Conservation (phyloP, 1,284 basidiomycete genomes). For the Hemileia vastatrix region DNA sequence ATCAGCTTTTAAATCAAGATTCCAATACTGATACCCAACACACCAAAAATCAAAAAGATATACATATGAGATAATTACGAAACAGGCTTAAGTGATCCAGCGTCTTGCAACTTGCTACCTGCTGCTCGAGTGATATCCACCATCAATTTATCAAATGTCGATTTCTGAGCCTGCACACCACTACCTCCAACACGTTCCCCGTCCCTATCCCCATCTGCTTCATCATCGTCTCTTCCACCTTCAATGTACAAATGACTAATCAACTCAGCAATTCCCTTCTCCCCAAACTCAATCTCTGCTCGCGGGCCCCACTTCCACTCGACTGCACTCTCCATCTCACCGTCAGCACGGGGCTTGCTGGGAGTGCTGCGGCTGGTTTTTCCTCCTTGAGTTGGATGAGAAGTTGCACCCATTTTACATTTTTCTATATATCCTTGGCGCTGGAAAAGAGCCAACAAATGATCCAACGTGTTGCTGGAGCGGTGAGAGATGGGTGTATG, state of each 20-base stretch:
- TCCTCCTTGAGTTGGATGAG: neutral
- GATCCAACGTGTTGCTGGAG: neutral
- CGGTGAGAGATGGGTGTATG: constrained; percentile 8
- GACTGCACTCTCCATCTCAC: neutral
- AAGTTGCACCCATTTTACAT: neutral
- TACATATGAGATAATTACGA: no score
- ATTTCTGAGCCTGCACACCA: neutral
- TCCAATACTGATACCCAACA: no score
- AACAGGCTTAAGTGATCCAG: constrained; percentile 1
- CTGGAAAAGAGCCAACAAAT: constrained; percentile 3
- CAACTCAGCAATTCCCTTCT: constrained; percentile 20
- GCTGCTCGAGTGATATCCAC: constrained; percentile 16
- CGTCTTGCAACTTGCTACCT: constrained; percentile 15
- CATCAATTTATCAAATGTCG: constrained; percentile 5
- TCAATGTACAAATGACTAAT: constrained; percentile 18
- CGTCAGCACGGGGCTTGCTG: no score
- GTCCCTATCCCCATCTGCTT: neutral
- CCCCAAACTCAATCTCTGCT: constrained; percentile 21
- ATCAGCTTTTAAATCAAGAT: no score
- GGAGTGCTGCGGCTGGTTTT: constrained; percentile 10
- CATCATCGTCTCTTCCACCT: neutral
- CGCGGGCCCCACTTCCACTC: constrained; percentile 24
- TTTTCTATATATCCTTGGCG: constrained; percentile 18
- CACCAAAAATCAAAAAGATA: no score
- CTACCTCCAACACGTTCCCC: neutral